A percentile compares a stretch with the other conserved stretches of the same genome.
Evolutionary conservation across 176 grass and related monocot species (phyloP).

Genomic region (Avena eriantha): DNA sequence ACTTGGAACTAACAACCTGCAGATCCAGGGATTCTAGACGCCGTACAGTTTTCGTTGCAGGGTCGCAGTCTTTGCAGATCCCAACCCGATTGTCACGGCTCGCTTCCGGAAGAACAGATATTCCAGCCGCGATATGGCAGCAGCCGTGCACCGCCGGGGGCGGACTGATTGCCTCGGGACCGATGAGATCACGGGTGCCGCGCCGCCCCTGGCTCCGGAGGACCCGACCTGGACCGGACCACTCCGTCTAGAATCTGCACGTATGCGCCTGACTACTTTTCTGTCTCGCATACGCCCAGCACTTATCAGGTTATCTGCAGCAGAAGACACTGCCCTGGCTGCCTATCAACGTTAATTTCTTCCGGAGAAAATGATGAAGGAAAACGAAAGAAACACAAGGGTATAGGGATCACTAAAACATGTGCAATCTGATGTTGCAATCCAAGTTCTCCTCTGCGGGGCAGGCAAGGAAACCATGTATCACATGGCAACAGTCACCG

Average conservation of each 20-base stretch:
- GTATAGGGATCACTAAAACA: background rate
- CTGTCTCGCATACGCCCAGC: background rate
- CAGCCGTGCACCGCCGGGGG: background rate
- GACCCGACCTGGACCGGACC: slow-evolving; percentile 19
- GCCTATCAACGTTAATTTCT: background rate
- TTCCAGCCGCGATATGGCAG: background rate
- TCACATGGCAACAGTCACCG: slow-evolving; percentile 24
- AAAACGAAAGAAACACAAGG: background rate
- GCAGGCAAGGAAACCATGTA: slow-evolving; percentile 22
- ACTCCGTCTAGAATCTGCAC: slow-evolving; percentile 47
- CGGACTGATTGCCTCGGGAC: slow-evolving; percentile 32
- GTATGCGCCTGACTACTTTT: slow-evolving; percentile 15
- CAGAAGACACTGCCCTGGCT: background rate
- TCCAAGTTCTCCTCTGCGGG: background rate
- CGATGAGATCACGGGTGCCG: slow-evolving; percentile 40
- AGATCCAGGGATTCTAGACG: background rate
- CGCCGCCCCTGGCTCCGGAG: background rate
- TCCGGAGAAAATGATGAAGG: background rate
- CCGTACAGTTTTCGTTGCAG: background rate
- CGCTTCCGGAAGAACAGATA: background rate
- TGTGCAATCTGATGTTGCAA: background rate
- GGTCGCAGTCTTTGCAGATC: background rate
- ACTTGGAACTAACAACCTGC: background rate
- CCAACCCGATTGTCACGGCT: background rate
- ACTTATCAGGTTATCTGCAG: background rate